phyloP scores from a whole-genome alignment of 768 basidiomycete genomes.

The Lentinula lateritia region DNA sequence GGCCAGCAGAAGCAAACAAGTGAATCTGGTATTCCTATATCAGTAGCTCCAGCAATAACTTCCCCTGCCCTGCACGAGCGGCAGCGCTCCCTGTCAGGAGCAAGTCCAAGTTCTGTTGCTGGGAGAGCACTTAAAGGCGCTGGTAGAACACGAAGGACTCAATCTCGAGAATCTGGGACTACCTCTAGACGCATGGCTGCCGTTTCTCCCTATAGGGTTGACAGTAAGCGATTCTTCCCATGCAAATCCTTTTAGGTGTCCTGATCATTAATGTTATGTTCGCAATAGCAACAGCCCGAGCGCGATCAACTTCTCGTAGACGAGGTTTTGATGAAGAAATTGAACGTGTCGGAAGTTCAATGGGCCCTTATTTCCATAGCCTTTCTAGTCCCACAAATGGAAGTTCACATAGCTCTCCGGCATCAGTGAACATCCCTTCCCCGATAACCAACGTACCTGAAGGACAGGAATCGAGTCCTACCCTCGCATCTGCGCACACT shows the following conservation, averaged over 20 bases:
- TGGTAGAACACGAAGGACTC: constrained; percentile 45
- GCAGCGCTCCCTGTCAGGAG: constrained; percentile 42
- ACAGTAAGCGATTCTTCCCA: constrained; percentile 38
- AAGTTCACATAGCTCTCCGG: constrained; percentile 73
- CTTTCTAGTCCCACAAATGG: constrained; percentile 52
- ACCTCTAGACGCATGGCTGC: constrained; percentile 49
- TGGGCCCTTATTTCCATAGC: constrained; percentile 43
- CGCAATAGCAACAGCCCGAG: constrained; percentile 49
- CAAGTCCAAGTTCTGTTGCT: constrained; percentile 37
- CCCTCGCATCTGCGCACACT: constrained; percentile 38
- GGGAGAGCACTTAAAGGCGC: constrained; percentile 39
- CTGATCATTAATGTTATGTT: constrained; percentile 13
- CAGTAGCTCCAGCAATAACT: constrained; percentile 18
- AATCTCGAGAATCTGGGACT: constrained; percentile 52
- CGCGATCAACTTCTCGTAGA: constrained; percentile 71
- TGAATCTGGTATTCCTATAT: constrained; percentile 19
- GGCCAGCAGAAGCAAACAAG: constrained; percentile 7
- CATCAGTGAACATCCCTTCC: constrained; percentile 67
- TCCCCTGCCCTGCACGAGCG: constrained; percentile 40
- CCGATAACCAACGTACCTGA: constrained; percentile 53
- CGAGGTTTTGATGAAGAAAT: constrained; percentile 59
- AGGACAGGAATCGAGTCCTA: constrained; percentile 52
- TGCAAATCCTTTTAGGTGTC: neutral
- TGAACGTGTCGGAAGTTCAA: constrained; percentile 29
- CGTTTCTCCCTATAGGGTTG: constrained; percentile 61